Percentiles rank a stretch among this genome's conserved stretches.
These are phyloP conservation scores for Corynascus novoguineensis DNA, from an alignment of 495 filamentous ascomycete species.

Conservation along the genomic window DNA sequence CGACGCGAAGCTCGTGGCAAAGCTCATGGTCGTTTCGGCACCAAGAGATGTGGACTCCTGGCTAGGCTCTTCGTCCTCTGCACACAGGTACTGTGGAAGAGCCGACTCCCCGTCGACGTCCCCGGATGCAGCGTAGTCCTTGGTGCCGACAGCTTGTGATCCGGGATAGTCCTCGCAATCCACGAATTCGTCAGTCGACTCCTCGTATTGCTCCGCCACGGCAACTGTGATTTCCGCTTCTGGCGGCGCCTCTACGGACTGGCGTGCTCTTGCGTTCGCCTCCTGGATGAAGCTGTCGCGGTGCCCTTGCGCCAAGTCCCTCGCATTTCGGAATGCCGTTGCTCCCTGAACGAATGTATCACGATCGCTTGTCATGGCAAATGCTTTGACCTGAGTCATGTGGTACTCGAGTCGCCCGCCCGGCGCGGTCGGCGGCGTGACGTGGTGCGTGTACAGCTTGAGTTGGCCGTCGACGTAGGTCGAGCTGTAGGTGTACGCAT, in stretches of 20 bases:
- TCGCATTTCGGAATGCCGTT: slow-evolving; percentile 19
- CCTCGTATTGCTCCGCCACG: slow-evolving; percentile 8
- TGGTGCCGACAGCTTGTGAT: slow-evolving; percentile 7
- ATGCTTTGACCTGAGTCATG: slow-evolving; percentile 35
- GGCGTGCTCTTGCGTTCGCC: slow-evolving; percentile 21
- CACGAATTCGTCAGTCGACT: slow-evolving; percentile 12
- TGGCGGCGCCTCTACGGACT: slow-evolving; percentile 3
- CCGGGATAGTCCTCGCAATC: slow-evolving; percentile 10
- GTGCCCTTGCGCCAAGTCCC: slow-evolving; percentile 17
- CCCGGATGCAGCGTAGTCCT: slow-evolving; percentile 3
- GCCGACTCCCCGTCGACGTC: slow-evolving; percentile 6
- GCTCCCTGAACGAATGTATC: slow-evolving; percentile 2
- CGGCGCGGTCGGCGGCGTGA: slow-evolving; percentile 23
- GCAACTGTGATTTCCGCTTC: slow-evolving; percentile 8
- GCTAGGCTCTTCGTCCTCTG: slow-evolving; percentile 12
- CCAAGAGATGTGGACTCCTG: slow-evolving; percentile 7
- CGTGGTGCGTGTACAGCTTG: slow-evolving; percentile 37
- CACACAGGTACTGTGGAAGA: slow-evolving; percentile 6
- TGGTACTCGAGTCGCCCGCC: slow-evolving; percentile 34
- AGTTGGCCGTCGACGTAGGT: slow-evolving; percentile 34
- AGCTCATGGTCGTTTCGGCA: slow-evolving; percentile 6
- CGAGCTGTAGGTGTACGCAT: slow-evolving; percentile 32
- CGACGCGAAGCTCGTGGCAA: slow-evolving; percentile 10
- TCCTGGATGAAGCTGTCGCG: slow-evolving; percentile 20
- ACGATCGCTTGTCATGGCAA: not conserved